phyloP scores from a whole-genome alignment of 768 basidiomycete genomes.

The Cystobasidium tubakii region DNA sequence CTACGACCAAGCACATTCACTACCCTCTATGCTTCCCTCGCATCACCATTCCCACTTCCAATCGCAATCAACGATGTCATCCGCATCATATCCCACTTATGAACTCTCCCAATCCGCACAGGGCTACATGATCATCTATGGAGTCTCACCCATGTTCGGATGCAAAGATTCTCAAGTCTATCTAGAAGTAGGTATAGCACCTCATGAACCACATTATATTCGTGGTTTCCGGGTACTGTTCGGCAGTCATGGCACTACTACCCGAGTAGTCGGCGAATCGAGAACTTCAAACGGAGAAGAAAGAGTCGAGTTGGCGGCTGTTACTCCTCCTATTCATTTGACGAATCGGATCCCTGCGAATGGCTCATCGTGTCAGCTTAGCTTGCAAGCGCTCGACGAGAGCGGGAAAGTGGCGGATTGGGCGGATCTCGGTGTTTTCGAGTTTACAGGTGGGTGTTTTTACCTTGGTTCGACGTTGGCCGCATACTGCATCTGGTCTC shows the following conservation, averaged over 20 bases:
- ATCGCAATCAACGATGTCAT: neutral
- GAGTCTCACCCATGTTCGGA: constrained; percentile 11
- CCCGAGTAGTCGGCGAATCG: constrained; percentile 29
- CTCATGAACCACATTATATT: constrained; percentile 18
- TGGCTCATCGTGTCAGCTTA: neutral
- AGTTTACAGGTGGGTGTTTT: constrained; percentile 22
- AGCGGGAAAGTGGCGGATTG: constrained; percentile 15
- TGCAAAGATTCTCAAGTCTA: constrained; percentile 6
- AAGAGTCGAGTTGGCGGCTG: constrained; percentile 35
- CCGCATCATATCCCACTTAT: constrained; percentile 1
- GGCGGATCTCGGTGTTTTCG: constrained; percentile 33
- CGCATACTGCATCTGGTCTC: too few relatives aligned
- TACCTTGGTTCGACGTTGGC: neutral
- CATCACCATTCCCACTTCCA: neutral
- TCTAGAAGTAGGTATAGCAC: constrained; percentile 26
- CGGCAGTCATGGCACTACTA: constrained; percentile 31
- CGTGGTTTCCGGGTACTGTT: constrained; percentile 36
- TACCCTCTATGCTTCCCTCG: neutral
- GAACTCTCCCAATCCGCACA: neutral
- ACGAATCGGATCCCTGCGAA: constrained; percentile 7
- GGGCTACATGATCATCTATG: constrained; percentile 14
- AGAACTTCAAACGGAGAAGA: constrained; percentile 21
- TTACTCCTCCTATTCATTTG: constrained; percentile 23
- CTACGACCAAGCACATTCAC: neutral
- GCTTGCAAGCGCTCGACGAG: constrained; percentile 33